Percentiles rank a stretch among this genome's conserved stretches.
Evolutionary conservation across 2,329 filamentous ascomycete genomes (phyloP).

Genomic region (Didymella glomerata): DNA sequence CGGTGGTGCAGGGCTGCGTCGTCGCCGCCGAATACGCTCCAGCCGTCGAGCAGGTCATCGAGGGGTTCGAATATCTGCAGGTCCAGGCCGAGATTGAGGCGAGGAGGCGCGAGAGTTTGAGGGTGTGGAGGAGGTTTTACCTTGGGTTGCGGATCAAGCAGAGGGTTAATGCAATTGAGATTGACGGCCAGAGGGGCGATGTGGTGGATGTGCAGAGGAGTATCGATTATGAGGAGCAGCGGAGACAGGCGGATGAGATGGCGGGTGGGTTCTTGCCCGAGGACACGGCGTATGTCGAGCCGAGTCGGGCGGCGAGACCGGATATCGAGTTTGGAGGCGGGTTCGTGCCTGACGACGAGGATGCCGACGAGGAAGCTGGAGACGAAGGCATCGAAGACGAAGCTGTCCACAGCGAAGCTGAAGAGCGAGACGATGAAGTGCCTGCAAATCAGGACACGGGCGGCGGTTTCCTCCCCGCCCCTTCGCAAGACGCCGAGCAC

Average conservation of each 20-base stretch:
- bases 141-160: constrained; percentile 74
- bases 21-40: constrained; percentile 76
- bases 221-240: constrained; percentile 43
- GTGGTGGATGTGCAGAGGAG: constrained; percentile 41
- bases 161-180: constrained; percentile 68
- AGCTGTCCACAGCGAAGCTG: no score
- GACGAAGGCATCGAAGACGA: not conserved
- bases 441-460: not conserved
- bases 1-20: constrained; percentile 79
- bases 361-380: no score
- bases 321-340: constrained; percentile 29
- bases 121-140: constrained; percentile 67
- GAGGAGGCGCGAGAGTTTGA: constrained; percentile 59
- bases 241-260: constrained; percentile 38
- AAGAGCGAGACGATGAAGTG: constrained; percentile 3
- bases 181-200: constrained; percentile 44
- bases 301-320: constrained; percentile 19
- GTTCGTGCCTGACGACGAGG: constrained; percentile 30
- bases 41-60: constrained; percentile 74
- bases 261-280: constrained; percentile 57
- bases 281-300: constrained; percentile 56
- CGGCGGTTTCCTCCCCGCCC: constrained; percentile 22
- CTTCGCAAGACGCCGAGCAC: no score
- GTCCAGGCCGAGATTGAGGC: constrained; percentile 68
- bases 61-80: constrained; percentile 71